A percentile compares a stretch with the other conserved stretches of the same genome.
Evolutionary conservation across 73 alveolate species (phyloP).

Genomic region (Durusdinium trenchii): DNA sequence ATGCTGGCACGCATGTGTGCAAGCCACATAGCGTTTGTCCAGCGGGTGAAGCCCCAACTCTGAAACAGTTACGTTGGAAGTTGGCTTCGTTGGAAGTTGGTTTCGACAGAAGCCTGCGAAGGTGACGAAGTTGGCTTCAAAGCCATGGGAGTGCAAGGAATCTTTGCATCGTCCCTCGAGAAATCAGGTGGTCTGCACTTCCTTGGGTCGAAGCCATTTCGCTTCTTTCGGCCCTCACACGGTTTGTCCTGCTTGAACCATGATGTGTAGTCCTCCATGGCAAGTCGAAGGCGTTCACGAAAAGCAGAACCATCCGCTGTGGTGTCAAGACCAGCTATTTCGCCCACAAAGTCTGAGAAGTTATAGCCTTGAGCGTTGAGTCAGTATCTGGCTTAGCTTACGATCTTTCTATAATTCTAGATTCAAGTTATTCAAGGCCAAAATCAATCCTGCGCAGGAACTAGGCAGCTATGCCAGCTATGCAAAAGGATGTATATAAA

Average conservation of each 20-base stretch:
- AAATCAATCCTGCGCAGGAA: no score
- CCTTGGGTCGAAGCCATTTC: background rate
- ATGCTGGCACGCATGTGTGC: background rate
- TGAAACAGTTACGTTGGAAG: background rate
- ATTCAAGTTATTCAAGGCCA: no score
- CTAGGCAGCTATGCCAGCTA: no score
- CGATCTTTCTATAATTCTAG: no score
- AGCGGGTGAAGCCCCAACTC: conserved; percentile 12
- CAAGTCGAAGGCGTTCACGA: background rate
- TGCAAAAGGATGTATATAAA: no score
- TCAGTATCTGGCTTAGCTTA: no score
- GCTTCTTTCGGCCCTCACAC: background rate
- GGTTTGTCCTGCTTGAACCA: conserved; percentile 5
- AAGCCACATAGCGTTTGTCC: conserved; percentile 11
- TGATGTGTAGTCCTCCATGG: conserved; percentile 25
- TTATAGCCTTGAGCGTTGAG: no score
- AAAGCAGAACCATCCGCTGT: no score
- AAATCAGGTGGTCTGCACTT: background rate
- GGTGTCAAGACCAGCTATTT: no score
- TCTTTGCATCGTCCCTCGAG: background rate
- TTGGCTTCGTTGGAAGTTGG: background rate
- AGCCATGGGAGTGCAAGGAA: background rate
- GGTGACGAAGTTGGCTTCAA: no score
- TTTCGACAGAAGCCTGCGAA: background rate
- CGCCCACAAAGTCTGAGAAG: background rate